Evolutionary conservation across 768 basidiomycete species (phyloP).

Genomic region (Galerina marginata): DNA sequence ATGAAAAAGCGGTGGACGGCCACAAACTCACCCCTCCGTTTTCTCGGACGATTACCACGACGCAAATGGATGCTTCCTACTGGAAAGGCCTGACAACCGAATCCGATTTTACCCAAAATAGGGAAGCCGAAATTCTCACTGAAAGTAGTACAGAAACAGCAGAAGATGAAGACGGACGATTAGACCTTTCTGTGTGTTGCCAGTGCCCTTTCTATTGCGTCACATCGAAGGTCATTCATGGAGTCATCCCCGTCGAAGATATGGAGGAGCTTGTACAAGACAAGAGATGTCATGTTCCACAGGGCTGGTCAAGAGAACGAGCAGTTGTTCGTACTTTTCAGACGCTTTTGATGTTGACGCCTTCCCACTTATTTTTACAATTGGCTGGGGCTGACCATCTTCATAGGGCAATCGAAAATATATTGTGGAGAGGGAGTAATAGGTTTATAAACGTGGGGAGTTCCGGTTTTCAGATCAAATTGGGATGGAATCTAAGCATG

Average conservation of each 20-base stretch:
- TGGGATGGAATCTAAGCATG: constrained; percentile 71
- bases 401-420: constrained; percentile 73
- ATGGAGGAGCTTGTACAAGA: constrained; percentile 70
- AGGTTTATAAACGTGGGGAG: constrained; percentile 61
- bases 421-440: constrained; percentile 72
- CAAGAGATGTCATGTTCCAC: constrained; percentile 60
- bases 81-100: constrained; percentile 50
- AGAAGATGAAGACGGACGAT: constrained; percentile 56
- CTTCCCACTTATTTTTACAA: constrained; percentile 4
- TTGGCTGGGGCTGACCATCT: constrained; percentile 5
- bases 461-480: constrained; percentile 59
- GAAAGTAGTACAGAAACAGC: constrained; percentile 40
- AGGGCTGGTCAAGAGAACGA: constrained; percentile 57
- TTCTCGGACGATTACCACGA: constrained; percentile 63
- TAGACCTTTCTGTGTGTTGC: constrained; percentile 85
- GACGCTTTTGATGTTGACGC: constrained; percentile 67
- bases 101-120: constrained; percentile 43
- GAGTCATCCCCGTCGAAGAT: constrained; percentile 66
- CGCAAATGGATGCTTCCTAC: constrained; percentile 45
- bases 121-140: constrained; percentile 36
- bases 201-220: constrained; percentile 81
- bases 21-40: constrained; percentile 66
- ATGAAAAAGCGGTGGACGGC: constrained; percentile 73
- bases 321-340: constrained; percentile 64
- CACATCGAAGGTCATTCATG: constrained; percentile 72